Evolutionary conservation across 495 filamentous ascomycete species (phyloP).

Genomic region (Talaromyces trachyspermus): DNA sequence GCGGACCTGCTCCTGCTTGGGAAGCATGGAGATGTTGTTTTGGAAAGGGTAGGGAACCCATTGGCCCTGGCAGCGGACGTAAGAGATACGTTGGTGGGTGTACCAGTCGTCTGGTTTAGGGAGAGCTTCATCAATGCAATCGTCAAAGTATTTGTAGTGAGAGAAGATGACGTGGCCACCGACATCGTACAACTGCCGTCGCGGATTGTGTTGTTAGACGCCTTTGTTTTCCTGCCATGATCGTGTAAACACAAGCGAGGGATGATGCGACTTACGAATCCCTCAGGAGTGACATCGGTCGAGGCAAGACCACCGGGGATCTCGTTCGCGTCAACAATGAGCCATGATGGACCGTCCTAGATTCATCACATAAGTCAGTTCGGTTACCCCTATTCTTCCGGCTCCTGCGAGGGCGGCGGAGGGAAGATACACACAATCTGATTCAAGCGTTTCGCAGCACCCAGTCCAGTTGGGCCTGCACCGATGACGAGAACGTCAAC

Average conservation of each 20-base stretch:
- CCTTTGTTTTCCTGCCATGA: too few species aligned
- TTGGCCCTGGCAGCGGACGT: slow-evolving; percentile 89
- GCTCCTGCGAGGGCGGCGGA: slow-evolving; percentile 7
- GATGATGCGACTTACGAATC: slow-evolving; percentile 71
- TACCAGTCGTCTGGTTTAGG: slow-evolving; percentile 94
- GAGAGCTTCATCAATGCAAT: slow-evolving; percentile 93
- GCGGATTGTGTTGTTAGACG: slow-evolving; percentile 15
- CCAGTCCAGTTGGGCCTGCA: slow-evolving; percentile 91
- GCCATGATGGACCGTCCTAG: slow-evolving; percentile 85
- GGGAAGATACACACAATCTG: slow-evolving; percentile 67
- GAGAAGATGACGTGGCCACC: slow-evolving; percentile 99
- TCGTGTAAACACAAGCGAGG: neutral
- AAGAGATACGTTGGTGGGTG: slow-evolving; percentile 95
- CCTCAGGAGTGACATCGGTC: slow-evolving; percentile 90
- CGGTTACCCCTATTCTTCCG: slow-evolving; percentile 6
- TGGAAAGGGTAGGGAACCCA: slow-evolving; percentile 99
- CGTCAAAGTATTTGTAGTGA: slow-evolving; percentile 99
- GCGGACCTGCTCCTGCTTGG: slow-evolving; percentile 91
- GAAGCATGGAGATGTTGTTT: slow-evolving; percentile 99
- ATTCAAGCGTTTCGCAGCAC: slow-evolving; percentile 94
- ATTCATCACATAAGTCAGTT: slow-evolving; percentile 17
- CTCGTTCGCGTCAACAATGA: slow-evolving; percentile 90
- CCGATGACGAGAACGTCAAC: slow-evolving; percentile 98
- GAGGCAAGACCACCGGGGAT: slow-evolving; percentile 94
- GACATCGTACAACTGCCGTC: slow-evolving; percentile 85